phyloP scores from a whole-genome alignment of 2,329 filamentous ascomycete genomes.

The Pseudopithomyces maydicus region DNA sequence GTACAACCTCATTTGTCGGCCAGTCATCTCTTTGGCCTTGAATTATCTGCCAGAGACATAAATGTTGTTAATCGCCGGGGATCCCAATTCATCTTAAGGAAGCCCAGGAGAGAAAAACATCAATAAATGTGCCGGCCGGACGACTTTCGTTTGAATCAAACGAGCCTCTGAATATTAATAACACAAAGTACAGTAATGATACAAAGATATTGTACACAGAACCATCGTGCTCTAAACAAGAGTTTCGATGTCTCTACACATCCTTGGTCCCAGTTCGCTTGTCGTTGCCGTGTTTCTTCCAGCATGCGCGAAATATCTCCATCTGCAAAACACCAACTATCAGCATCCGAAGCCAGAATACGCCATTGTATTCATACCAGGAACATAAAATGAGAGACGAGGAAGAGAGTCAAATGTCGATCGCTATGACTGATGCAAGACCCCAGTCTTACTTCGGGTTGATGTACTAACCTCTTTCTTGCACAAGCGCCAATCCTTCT shows the following conservation, averaged over 20 bases:
- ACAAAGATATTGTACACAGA: conserved; percentile 1
- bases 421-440: background rate
- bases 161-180: background rate
- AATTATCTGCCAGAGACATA: too few relatives aligned
- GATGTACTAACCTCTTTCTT: conserved; percentile 76
- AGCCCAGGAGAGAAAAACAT: conserved; percentile 41
- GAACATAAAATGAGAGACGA: background rate
- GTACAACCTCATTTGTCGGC: too few relatives aligned
- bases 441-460: conserved; percentile 1
- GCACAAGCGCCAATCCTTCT: conserved; percentile 93
- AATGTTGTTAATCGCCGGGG: too few relatives aligned
- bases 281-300: conserved; percentile 89
- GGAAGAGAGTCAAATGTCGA: background rate
- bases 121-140: conserved; percentile 3
- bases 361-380: background rate
- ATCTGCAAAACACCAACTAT: conserved; percentile 64
- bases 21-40: too few relatives aligned
- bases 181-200: background rate
- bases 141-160: background rate
- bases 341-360: background rate
- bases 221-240: background rate
- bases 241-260: conserved; percentile 45
- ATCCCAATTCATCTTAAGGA: too few relatives aligned
- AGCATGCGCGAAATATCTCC: conserved; percentile 86
- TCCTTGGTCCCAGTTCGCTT: conserved; percentile 79